Evolutionary conservation across 805 yeast species (phyloP).

Genomic region (baker's yeast (Saccharomyces cerevisiae)): DNA sequence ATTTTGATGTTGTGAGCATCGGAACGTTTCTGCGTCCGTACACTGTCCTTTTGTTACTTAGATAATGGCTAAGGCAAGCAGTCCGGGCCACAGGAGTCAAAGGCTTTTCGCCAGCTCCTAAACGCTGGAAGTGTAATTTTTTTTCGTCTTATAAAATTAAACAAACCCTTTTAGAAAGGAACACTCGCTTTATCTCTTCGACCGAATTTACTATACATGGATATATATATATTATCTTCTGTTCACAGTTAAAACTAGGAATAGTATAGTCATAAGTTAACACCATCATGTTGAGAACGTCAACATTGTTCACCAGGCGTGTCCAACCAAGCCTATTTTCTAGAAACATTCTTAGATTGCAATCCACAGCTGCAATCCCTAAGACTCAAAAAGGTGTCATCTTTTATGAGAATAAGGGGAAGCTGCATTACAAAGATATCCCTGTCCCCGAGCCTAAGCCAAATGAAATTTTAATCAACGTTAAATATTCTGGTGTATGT

Average conservation of each 20-base stretch:
- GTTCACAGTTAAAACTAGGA: not conserved
- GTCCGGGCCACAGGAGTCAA: not conserved
- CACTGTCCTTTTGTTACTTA: not conserved
- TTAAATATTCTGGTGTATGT: slow-evolving; percentile 58
- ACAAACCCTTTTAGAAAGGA: not conserved
- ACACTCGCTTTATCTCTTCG: not conserved
- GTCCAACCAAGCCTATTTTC: not conserved
- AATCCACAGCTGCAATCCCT: slow-evolving; percentile 32
- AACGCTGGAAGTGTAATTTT: not conserved
- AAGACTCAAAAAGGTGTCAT: slow-evolving; percentile 44
- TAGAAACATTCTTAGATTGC: slow-evolving; percentile 16
- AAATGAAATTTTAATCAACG: slow-evolving; percentile 48
- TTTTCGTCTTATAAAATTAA: not conserved
- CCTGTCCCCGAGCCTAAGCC: slow-evolving; percentile 52
- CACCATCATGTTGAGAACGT: slow-evolving; percentile 11
- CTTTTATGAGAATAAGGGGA: slow-evolving; percentile 44
- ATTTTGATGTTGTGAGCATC: not conserved
- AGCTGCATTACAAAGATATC: slow-evolving; percentile 42
- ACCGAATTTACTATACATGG: not conserved
- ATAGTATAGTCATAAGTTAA: not conserved
- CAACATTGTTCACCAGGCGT: slow-evolving; percentile 3
- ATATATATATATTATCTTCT: not conserved
- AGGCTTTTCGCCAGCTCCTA: not conserved
- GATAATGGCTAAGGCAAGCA: not conserved
- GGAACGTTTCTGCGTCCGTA: slow-evolving; percentile 2